Percentiles rank a stretch among this genome's conserved stretches.
Conservation (phyloP, 441 rosid genomes). For the Manihot esculenta region DNA sequence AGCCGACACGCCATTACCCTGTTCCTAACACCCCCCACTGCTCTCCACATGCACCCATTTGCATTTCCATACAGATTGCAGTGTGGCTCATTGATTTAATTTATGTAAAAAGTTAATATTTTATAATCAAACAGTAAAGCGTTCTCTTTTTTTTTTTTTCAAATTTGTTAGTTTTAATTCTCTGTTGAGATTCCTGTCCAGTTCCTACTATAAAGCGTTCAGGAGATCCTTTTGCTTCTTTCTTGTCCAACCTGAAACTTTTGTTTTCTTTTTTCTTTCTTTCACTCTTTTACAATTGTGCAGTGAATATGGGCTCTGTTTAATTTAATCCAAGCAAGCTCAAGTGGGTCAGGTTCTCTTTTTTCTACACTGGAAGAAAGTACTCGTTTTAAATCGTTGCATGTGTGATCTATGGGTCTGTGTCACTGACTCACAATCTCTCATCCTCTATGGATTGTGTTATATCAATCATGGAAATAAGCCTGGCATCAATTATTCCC, state of each 20-base stretch:
- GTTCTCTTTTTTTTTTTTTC: not conserved
- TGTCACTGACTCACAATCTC: constrained; percentile 35
- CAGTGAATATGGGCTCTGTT: not conserved
- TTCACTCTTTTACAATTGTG: constrained; percentile 1
- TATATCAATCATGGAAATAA: constrained; percentile 26
- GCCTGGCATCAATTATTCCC: constrained; percentile 32
- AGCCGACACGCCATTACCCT: constrained; percentile 41
- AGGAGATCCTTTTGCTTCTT: constrained; percentile 2
- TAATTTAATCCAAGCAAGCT: constrained; percentile 20
- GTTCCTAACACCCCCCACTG: constrained; percentile 23
- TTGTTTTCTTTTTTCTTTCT: too few relatives aligned
- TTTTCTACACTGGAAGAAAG: not conserved
- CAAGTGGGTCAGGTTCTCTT: constrained; percentile 24
- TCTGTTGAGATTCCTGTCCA: constrained; percentile 9
- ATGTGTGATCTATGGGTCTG: constrained; percentile 15
- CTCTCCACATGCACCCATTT: constrained; percentile 42
- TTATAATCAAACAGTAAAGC: not conserved
- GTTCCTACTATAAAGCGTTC: constrained; percentile 17
- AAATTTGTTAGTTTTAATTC: not conserved
- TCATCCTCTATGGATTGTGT: constrained; percentile 5
- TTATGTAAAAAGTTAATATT: not conserved
- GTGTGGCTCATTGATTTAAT: too few relatives aligned
- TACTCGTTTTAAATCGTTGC: constrained; percentile 9
- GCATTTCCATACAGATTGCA: constrained; percentile 13
- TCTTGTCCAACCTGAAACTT: not conserved